A percentile compares a stretch with the other conserved stretches of the same genome.
Evolutionary conservation across 108 stramenopile genomes (phyloP).

Genomic region (Cylindrotheca fusiformis): DNA sequence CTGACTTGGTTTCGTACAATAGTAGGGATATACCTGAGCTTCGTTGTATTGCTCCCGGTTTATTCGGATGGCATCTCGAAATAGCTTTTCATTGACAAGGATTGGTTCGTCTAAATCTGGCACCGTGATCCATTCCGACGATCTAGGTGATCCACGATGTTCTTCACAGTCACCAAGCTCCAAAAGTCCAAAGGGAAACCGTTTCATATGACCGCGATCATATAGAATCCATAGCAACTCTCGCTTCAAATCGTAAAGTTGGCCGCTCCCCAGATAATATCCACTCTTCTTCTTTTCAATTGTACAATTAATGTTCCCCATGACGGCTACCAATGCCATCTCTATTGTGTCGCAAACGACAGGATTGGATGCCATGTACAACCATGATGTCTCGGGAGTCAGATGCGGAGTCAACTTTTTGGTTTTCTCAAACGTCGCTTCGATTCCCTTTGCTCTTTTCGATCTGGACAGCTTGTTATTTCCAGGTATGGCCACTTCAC

Average conservation of each 20-base stretch:
- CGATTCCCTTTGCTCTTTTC: conserved; percentile 52
- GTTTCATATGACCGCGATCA: conserved; percentile 30
- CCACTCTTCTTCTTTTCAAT: conserved; percentile 30
- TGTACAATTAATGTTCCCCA: conserved; percentile 61
- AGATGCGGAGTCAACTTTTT: conserved; percentile 6
- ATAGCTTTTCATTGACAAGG: conserved; percentile 39
- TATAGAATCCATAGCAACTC: conserved; percentile 61
- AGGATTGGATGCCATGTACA: conserved; percentile 60
- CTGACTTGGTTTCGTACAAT: conserved; percentile 11
- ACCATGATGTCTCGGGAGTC: conserved; percentile 53
- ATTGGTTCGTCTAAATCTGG: conserved; percentile 25
- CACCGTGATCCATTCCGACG: conserved; percentile 41
- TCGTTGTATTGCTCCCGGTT: conserved; percentile 31
- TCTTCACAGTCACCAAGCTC: conserved; percentile 71
- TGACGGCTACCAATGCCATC: conserved; percentile 49
- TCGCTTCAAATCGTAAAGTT: conserved; percentile 48
- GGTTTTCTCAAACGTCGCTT: conserved; percentile 31
- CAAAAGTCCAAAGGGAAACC: conserved; percentile 55
- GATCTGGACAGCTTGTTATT: conserved; percentile 41
- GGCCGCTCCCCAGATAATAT: conserved; percentile 34
- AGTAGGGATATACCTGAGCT: conserved; percentile 50
- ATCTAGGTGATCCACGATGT: conserved; percentile 37
- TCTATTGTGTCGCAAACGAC: conserved; percentile 38
- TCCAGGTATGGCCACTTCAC: conserved; percentile 67
- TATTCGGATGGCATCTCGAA: conserved; percentile 41